Conservation (phyloP, 257 asterid species). For the Euphrasia confusa region DNA sequence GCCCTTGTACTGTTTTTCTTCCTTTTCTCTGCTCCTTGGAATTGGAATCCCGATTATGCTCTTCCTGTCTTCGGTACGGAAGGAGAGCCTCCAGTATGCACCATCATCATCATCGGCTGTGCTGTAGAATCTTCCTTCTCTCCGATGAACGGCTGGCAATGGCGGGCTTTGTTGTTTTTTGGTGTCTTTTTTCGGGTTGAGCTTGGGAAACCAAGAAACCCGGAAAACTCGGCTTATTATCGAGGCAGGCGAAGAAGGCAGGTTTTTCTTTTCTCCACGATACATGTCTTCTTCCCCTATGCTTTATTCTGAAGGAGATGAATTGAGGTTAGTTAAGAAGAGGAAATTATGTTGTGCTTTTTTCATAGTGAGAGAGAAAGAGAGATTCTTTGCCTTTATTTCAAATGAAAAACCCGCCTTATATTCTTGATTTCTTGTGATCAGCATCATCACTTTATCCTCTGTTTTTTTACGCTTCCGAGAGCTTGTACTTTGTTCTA, state of each 20-base stretch:
- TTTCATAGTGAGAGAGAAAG: background rate
- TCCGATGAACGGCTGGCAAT: constrained; percentile 16
- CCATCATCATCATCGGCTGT: constrained; percentile 34
- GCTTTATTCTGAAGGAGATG: background rate
- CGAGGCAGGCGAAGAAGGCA: constrained; percentile 36
- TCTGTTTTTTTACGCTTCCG: no score
- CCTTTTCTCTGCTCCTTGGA: constrained; percentile 15
- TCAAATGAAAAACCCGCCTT: constrained; percentile 65
- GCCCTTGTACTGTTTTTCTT: background rate
- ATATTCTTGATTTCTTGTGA: constrained; percentile 11
- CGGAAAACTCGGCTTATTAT: constrained; percentile 50
- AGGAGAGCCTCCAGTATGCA: constrained; percentile 59
- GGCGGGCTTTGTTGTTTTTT: constrained; percentile 17
- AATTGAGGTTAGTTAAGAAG: background rate
- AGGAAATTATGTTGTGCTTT: background rate
- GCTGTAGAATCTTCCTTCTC: constrained; percentile 51
- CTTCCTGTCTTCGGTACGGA: constrained; percentile 31
- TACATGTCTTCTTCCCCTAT: constrained; percentile 33
- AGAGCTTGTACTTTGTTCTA: no score
- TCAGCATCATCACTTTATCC: background rate
- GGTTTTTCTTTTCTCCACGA: constrained; percentile 38
- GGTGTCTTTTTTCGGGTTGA: constrained; percentile 41
- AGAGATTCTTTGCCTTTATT: constrained; percentile 11
- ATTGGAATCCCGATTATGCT: constrained; percentile 25
- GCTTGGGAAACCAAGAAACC: constrained; percentile 64